Evolutionary conservation across 306 rosid genomes (phyloP).

Genomic region (Cucumis hystrix): DNA sequence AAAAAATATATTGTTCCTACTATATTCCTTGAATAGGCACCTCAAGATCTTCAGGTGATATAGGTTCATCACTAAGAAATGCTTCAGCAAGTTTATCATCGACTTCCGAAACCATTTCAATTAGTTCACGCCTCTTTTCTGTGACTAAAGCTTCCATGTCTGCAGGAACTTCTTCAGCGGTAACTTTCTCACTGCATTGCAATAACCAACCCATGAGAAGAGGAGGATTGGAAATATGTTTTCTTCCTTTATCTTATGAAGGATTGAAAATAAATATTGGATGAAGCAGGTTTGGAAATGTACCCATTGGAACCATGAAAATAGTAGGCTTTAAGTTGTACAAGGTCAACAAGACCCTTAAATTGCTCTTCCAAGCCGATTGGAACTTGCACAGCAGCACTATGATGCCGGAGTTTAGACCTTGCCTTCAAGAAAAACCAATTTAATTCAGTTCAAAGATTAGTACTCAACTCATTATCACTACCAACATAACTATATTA

Average conservation of each 20-base stretch:
- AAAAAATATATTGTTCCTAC: neutral
- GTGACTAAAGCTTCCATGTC: slow-evolving; percentile 66
- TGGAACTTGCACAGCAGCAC: slow-evolving; percentile 95
- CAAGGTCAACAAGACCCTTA: slow-evolving; percentile 90
- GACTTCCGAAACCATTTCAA: slow-evolving; percentile 87
- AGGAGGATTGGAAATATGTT: neutral
- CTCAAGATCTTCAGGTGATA: slow-evolving; percentile 77
- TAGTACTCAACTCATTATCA: neutral
- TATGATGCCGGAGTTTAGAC: slow-evolving; percentile 90
- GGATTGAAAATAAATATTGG: neutral
- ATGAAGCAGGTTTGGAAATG: slow-evolving; percentile 15
- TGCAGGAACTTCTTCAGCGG: slow-evolving; percentile 59
- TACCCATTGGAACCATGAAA: slow-evolving; percentile 86
- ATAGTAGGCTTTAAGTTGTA: slow-evolving; percentile 69
- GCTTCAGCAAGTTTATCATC: slow-evolving; percentile 94
- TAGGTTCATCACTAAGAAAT: slow-evolving; percentile 75
- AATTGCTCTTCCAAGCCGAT: slow-evolving; percentile 91
- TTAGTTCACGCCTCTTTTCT: slow-evolving; percentile 82
- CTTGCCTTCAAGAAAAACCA: slow-evolving; percentile 58
- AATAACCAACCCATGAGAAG: slow-evolving; percentile 7
- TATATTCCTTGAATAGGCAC: slow-evolving; percentile 18
- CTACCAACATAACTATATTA: neutral
- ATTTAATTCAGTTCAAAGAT: neutral
- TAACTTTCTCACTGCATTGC: slow-evolving; percentile 55
- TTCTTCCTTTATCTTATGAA: neutral